phyloP scores from a whole-genome alignment of 192 early-diverging fungal species.

The Rhizophagus prolifer region DNA sequence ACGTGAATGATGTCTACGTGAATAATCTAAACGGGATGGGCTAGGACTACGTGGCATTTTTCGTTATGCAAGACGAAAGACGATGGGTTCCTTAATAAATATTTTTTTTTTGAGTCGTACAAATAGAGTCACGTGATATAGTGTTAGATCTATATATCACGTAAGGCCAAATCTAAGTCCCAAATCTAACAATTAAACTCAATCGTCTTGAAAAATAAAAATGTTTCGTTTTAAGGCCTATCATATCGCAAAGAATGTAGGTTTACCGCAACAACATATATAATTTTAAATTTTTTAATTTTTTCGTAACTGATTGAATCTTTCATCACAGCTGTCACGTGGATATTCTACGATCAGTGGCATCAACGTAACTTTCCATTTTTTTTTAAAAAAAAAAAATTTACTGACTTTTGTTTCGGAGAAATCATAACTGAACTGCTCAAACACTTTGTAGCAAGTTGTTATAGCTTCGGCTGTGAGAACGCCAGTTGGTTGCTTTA shows the following conservation, averaged over 20 bases:
- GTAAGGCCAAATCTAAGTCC: no score
- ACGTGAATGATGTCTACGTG: not conserved
- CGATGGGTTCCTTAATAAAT: no score
- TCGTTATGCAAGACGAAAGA: not conserved
- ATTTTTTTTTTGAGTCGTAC: no score
- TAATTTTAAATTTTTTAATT: not conserved
- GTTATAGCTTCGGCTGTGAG: constrained; percentile 71
- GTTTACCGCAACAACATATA: no score
- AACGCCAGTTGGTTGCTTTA: constrained; percentile 92
- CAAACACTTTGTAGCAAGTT: constrained; percentile 45
- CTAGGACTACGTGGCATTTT: not conserved
- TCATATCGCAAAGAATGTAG: not conserved
- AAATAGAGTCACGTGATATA: no score
- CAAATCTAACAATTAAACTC: no score
- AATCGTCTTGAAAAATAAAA: not conserved
- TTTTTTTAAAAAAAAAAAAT: not conserved
- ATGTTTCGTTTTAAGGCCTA: not conserved
- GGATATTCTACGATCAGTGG: not conserved
- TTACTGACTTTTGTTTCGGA: not conserved
- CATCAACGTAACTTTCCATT: not conserved
- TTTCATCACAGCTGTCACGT: not conserved
- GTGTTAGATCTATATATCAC: not conserved
- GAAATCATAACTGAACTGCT: not conserved
- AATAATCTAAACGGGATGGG: not conserved
- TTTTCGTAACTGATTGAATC: not conserved